Evolutionary conservation across 257 asterid species (phyloP).

Genomic region (Thymus quinquecostatus): DNA sequence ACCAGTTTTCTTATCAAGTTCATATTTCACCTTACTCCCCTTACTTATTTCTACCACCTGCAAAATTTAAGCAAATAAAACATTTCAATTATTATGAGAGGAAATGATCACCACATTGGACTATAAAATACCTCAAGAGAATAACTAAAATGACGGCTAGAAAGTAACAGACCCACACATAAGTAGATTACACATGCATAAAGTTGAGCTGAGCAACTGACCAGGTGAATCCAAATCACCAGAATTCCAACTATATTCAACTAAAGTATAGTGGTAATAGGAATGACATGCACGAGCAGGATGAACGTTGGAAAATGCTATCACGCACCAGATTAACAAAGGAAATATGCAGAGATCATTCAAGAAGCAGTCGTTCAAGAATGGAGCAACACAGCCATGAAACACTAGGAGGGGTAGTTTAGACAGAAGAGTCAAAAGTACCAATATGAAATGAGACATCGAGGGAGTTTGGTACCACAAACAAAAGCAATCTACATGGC

Average conservation of each 20-base stretch:
- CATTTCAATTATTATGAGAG: not conserved
- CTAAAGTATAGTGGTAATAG: not conserved
- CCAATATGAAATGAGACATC: not conserved
- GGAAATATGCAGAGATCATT: conserved; percentile 4
- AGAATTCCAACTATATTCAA: not conserved
- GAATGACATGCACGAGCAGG: not conserved
- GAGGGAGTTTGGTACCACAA: not conserved
- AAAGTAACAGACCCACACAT: conserved; percentile 6
- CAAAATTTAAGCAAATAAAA: conserved; percentile 26
- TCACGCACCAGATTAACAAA: not conserved
- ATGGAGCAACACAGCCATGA: not conserved
- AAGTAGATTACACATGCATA: conserved; percentile 3
- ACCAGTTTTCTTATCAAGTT: conserved; percentile 90
- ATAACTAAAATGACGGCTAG: conserved; percentile 17
- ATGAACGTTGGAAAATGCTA: not conserved
- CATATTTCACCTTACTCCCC: conserved; percentile 98
- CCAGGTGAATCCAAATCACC: not conserved
- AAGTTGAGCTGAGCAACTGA: not conserved
- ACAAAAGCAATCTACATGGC: not conserved
- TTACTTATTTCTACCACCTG: conserved; percentile 91
- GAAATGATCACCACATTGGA: conserved; percentile 10
- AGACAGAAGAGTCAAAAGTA: conserved; percentile 10
- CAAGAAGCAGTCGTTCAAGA: not conserved
- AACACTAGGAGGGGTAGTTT: not conserved
- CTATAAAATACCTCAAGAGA: not conserved